Conservation (phyloP, 768 basidiomycete genomes). For the Lyophyllum semitale region DNA sequence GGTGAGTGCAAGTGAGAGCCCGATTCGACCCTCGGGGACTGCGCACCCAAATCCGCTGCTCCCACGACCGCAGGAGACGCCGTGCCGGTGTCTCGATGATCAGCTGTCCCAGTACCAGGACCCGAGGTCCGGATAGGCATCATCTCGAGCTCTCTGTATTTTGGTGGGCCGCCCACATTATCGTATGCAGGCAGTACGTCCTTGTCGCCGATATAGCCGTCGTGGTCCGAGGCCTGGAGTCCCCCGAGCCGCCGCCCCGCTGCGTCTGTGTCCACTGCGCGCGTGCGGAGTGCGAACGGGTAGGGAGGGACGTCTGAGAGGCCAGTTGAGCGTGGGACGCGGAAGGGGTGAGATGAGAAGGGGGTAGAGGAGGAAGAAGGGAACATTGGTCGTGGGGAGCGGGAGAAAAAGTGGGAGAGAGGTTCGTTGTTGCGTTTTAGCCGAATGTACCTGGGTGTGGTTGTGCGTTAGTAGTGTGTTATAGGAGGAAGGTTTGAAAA, state of each 20-base stretch:
- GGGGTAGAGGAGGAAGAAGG: neutral
- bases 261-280: conserved; percentile 38
- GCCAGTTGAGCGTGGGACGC: conserved; percentile 20
- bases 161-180: conserved; percentile 44
- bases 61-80: neutral
- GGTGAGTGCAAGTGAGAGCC: neutral
- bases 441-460: conserved; percentile 9
- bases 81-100: neutral
- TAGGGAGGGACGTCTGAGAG: conserved; percentile 21
- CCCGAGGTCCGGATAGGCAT: neutral
- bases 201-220: conserved; percentile 36
- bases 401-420: conserved; percentile 15
- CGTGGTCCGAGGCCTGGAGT: conserved; percentile 26
- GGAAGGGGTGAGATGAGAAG: conserved; percentile 1
- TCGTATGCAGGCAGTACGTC: conserved; percentile 53
- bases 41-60: neutral
- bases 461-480: conserved; percentile 1
- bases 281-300: conserved; percentile 24
- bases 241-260: conserved; percentile 36
- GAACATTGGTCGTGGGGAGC: neutral
- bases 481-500: too few relatives aligned
- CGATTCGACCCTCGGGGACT: neutral
- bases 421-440: conserved; percentile 11
- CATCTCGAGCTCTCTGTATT: conserved; percentile 34
- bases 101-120: neutral